These are phyloP conservation scores for Tuctoria greenei DNA, from an alignment of 176 grass and related monocot genomes.

Conservation along the genomic window DNA sequence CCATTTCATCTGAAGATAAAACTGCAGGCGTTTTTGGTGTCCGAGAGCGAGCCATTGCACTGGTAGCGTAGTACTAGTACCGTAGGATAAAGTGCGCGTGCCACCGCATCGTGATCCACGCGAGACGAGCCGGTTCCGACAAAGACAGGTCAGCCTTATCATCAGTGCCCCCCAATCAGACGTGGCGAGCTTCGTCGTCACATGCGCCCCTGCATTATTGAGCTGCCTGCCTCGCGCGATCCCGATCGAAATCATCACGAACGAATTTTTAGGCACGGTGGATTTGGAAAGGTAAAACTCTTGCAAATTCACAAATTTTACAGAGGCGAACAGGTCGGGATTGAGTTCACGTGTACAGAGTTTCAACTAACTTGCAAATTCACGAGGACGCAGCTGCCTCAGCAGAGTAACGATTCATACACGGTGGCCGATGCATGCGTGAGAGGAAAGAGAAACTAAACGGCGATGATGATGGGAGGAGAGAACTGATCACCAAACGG, in stretches of 20 bases:
- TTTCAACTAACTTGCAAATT: slow-evolving; percentile 14
- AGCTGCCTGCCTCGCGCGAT: background rate
- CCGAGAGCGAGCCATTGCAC: background rate
- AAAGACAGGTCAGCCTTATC: slow-evolving; percentile 42
- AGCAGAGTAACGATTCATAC: background rate
- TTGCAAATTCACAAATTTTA: slow-evolving; percentile 47
- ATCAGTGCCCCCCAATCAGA: slow-evolving; percentile 26
- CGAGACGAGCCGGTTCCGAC: slow-evolving; percentile 12
- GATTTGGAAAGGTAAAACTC: background rate
- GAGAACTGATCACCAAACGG: background rate
- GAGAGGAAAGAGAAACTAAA: slow-evolving; percentile 10
- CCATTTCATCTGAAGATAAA: too few relatives aligned
- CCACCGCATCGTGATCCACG: background rate
- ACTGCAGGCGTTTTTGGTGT: too few relatives aligned
- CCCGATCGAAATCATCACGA: background rate
- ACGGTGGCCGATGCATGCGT: background rate
- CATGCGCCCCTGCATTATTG: slow-evolving; percentile 38
- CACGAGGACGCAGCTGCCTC: background rate
- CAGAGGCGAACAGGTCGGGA: slow-evolving; percentile 35
- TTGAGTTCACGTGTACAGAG: slow-evolving; percentile 16
- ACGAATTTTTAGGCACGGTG: background rate
- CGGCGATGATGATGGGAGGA: background rate
- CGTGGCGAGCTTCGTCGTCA: slow-evolving; percentile 40
- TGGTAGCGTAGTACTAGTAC: background rate
- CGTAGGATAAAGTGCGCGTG: too few relatives aligned